These are phyloP conservation scores for Solanum virginianum DNA, from an alignment of 257 asterid genomes.

Conservation along the genomic window DNA sequence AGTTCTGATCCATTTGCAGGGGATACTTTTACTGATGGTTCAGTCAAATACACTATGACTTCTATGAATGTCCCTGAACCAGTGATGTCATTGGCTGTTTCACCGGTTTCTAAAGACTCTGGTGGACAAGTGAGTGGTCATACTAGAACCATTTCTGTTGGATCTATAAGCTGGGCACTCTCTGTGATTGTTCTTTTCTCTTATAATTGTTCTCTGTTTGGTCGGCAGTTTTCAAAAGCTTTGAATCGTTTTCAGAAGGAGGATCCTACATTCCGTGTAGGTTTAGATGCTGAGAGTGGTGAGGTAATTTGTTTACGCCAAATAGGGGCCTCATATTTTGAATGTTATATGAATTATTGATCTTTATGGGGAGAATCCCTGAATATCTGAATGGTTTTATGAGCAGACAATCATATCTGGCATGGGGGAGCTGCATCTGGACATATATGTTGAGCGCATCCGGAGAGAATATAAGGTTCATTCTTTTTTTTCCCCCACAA, in stretches of 20 bases:
- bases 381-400: conserved; percentile 16
- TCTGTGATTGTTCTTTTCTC: background rate
- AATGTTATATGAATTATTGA: background rate
- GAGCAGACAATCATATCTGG: conserved; percentile 96
- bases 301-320: conserved; percentile 38
- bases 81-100: conserved; percentile 96
- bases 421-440: conserved; percentile 99
- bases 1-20: conserved; percentile 36
- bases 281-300: conserved; percentile 91
- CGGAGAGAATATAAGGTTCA: conserved; percentile 90
- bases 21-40: conserved; percentile 96
- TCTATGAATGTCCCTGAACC: conserved; percentile 99
- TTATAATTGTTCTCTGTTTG: background rate
- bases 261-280: conserved; percentile 98
- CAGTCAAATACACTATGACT: conserved; percentile 91
- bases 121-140: conserved; percentile 79
- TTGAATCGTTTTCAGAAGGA: conserved; percentile 93
- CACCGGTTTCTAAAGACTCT: conserved; percentile 90
- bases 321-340: background rate
- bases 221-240: conserved; percentile 92
- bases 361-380: background rate
- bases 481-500: background rate
- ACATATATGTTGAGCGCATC: conserved; percentile 95
- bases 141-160: background rate
- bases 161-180: background rate